Base-by-base conservation (phyloP, 108 stramenopile species). In the Seminavis robusta region DNA sequence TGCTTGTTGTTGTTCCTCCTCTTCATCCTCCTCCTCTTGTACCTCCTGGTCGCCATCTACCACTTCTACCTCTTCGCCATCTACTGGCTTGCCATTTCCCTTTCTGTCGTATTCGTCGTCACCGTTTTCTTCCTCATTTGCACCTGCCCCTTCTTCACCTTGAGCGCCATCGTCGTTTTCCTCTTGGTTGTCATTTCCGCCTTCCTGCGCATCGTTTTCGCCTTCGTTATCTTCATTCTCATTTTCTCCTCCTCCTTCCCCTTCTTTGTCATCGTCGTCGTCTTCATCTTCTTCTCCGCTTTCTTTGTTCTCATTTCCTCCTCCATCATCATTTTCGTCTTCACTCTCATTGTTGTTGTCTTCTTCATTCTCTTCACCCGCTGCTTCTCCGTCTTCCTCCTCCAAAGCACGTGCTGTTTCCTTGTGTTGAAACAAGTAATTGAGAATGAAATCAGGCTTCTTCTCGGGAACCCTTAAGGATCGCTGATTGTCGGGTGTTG, bases 231-330 rank as follows among this genome's bases (percentile, higher is more conserved):
- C 26, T 30, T 48, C 47, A 34, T 11, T 8, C 24, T 49, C 34
- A 21, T 47, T 37, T 11, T 55, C 45, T 49, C 20, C 47, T 20
- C 19, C 47, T 34, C 17, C 23, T 19, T 56, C 31, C 15, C 47
- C 31, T 36, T 36, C 45, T 21, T 65, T 27, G 8, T 53, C 43
- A 4, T 44, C 28, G 19, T 39, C 43, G n/a, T 3, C 31, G 15
- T 55, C 44, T 30, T 42, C 57, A 9, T 23, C 39, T 13, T 29
- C 27, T 52, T 50, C 29, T 33, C 53, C 31, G 28, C 53, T 47
- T n/a, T 53, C 51, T 32, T 56, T 4, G 8, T 19, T 7, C 43
- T 55, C n/a, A 9, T 44, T 46, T 55, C 20, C 36, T 9, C 36
- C 11, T 37, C 11, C 36, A 11, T 37, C 36, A 11, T 11, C 11